A percentile compares a stretch with the other conserved stretches of the same genome.
phyloP scores from a whole-genome alignment of 768 basidiomycete genomes.

The Russula brevipes region DNA sequence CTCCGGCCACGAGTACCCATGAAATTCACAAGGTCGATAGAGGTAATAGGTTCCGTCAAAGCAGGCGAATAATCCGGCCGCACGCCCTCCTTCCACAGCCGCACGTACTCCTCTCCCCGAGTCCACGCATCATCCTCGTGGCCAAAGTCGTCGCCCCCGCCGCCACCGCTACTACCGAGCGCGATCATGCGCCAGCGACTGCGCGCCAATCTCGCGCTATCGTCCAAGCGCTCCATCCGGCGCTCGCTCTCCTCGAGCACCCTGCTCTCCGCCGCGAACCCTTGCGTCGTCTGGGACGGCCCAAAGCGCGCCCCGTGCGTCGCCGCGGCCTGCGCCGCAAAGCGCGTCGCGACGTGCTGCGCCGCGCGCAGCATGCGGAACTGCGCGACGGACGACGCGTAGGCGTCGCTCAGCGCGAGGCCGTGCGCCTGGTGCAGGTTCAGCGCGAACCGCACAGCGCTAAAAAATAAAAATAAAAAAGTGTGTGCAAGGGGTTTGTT shows the following conservation, averaged over 20 bases:
- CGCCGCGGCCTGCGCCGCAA: constrained; percentile 79
- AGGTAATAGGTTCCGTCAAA: constrained; percentile 36
- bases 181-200: constrained; percentile 68
- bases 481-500: neutral
- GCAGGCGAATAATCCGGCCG: constrained; percentile 61
- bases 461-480: constrained; percentile 37
- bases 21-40: neutral
- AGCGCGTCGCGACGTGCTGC: constrained; percentile 66
- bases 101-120: constrained; percentile 66
- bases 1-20: constrained; percentile 7
- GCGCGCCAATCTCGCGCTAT: constrained; percentile 52
- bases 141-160: neutral
- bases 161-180: constrained; percentile 22
- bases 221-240: constrained; percentile 54
- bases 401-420: constrained; percentile 70
- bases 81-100: constrained; percentile 65
- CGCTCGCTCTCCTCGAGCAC: constrained; percentile 53
- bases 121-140: constrained; percentile 49
- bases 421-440: constrained; percentile 66
- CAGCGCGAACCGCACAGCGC: constrained; percentile 73
- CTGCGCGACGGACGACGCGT: constrained; percentile 71
- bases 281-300: constrained; percentile 53
- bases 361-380: constrained; percentile 86
- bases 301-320: constrained; percentile 63
- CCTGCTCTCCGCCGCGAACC: constrained; percentile 57